These are phyloP conservation scores for Aspergillus campestris DNA, from an alignment of 495 filamentous ascomycete species.

Conservation along the genomic window DNA sequence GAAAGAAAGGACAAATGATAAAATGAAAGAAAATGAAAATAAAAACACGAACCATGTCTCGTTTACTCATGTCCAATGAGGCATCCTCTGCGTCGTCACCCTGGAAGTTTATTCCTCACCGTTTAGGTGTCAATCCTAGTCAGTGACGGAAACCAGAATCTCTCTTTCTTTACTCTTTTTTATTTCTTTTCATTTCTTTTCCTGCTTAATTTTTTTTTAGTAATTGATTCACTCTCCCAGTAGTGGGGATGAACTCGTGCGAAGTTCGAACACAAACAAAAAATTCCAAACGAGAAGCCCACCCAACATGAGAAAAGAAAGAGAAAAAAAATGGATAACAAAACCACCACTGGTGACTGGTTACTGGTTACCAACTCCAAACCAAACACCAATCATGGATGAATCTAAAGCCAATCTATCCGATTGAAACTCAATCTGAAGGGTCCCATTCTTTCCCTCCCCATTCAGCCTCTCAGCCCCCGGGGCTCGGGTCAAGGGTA, in stretches of 20 bases:
- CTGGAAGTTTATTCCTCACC: constrained; percentile 3
- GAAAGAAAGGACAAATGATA: neutral
- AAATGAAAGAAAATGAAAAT: neutral
- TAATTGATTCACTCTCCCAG: too few species aligned
- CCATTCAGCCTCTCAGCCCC: constrained; percentile 2
- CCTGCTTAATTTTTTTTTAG: too few species aligned
- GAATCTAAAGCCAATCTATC: constrained; percentile 5
- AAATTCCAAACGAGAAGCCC: too few species aligned
- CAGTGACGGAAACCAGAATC: neutral
- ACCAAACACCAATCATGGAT: neutral
- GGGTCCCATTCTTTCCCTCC: neutral
- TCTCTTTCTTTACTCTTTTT: neutral
- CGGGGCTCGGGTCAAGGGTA: neutral
- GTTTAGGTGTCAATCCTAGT: neutral
- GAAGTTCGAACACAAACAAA: too few species aligned
- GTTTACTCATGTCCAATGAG: neutral
- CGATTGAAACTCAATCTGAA: constrained; percentile 6
- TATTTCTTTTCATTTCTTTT: too few species aligned
- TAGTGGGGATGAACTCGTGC: too few species aligned
- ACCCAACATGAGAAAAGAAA: too few species aligned
- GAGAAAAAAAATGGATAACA: too few species aligned
- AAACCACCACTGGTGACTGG: neutral
- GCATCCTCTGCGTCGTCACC: too few species aligned
- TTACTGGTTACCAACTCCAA: neutral
- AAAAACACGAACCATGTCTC: neutral